These are phyloP conservation scores for Dysphania ambrosioides DNA, from an alignment of 148 eudicot species.

Conservation along the genomic window DNA sequence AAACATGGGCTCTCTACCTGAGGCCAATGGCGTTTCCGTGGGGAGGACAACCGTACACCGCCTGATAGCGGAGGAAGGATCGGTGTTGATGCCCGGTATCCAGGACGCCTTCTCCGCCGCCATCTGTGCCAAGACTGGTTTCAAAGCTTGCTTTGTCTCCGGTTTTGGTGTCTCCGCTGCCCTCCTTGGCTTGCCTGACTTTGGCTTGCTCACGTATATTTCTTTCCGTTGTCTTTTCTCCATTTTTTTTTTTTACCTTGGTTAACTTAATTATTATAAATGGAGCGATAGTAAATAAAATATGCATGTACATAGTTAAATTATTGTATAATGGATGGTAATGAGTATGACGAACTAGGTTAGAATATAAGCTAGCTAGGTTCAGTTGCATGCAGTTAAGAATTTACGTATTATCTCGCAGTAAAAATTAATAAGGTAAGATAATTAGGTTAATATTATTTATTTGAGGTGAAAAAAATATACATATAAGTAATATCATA, in stretches of 20 bases:
- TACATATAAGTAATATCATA: too few species aligned
- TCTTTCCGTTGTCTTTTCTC: background rate
- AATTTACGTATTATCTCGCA: too few species aligned
- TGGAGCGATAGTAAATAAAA: too few species aligned
- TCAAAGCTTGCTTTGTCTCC: slow-evolving; percentile 27
- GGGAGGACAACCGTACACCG: slow-evolving; percentile 25
- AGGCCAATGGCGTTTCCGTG: background rate
- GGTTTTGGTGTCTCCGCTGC: slow-evolving; percentile 35
- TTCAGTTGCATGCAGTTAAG: too few species aligned
- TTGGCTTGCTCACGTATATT: slow-evolving; percentile 32
- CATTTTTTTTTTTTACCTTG: background rate
- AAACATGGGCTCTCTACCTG: background rate
- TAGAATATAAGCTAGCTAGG: too few species aligned
- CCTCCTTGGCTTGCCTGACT: slow-evolving; percentile 32
- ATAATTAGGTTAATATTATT: too few species aligned
- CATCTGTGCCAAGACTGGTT: slow-evolving; percentile 23
- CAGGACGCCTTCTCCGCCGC: slow-evolving; percentile 32
- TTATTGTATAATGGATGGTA: too few species aligned
- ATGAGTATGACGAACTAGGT: too few species aligned
- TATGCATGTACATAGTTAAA: too few species aligned
- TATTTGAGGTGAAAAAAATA: too few species aligned
- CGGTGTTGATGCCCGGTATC: slow-evolving; percentile 27
- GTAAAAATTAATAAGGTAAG: too few species aligned
- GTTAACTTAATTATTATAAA: background rate
- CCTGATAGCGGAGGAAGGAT: slow-evolving; percentile 28